These are phyloP conservation scores for Emmonsiellopsis sp. DNA, from an alignment of 2,329 filamentous ascomycete genomes.

Conservation along the genomic window DNA sequence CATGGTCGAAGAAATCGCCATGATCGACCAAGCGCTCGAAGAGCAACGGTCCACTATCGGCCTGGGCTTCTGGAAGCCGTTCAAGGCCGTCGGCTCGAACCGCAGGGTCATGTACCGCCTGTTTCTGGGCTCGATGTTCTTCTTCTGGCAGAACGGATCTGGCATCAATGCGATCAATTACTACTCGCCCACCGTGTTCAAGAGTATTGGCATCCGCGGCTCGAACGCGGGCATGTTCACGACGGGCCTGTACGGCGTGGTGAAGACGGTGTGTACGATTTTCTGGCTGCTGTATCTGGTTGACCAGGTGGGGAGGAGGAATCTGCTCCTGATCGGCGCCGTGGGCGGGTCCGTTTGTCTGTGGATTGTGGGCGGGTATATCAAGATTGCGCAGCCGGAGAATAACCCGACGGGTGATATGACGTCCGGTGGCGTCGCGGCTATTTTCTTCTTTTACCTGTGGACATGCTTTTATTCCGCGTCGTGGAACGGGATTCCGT, in stretches of 20 bases:
- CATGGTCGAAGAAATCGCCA: conserved; percentile 63
- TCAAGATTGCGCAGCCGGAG: conserved; percentile 24
- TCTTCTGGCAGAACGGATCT: conserved; percentile 69
- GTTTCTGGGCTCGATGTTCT: conserved; percentile 63
- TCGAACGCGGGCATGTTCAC: conserved; percentile 54
- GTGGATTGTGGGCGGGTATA: conserved; percentile 31
- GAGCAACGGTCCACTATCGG: conserved; percentile 55
- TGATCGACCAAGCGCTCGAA: conserved; percentile 62
- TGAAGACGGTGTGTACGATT: conserved; percentile 61
- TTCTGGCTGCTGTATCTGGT: conserved; percentile 62
- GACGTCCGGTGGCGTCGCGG: conserved; percentile 29
- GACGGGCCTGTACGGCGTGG: conserved; percentile 68
- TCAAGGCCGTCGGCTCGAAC: conserved; percentile 47
- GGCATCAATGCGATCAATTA: conserved; percentile 77
- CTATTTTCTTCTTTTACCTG: conserved; percentile 59
- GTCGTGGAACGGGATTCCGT: conserved; percentile 64
- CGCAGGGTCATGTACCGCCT: conserved; percentile 60
- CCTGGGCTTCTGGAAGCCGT: conserved; percentile 66
- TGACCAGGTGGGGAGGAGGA: conserved; percentile 54
- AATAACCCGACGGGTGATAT: conserved; percentile 17
- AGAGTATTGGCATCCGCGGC: conserved; percentile 52
- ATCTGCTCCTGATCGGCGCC: conserved; percentile 58
- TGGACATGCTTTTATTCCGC: conserved; percentile 67
- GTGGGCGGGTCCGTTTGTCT: conserved; percentile 46
- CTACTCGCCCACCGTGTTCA: conserved; percentile 62